Evolutionary conservation across 2,329 filamentous ascomycete genomes (phyloP).

Genomic region (Sclerotinia trifoliorum): DNA sequence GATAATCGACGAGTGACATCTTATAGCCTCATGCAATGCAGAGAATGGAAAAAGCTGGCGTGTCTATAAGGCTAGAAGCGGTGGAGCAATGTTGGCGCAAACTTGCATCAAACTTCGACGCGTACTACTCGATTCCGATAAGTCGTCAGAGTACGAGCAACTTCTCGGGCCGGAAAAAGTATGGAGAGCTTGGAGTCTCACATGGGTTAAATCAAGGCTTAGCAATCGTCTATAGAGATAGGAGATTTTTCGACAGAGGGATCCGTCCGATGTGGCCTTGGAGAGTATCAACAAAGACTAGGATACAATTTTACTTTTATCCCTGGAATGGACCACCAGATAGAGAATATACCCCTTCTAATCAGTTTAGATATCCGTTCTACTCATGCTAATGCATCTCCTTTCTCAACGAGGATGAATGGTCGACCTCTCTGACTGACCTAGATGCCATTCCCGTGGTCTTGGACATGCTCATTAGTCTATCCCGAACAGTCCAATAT

Average conservation of each 20-base stretch:
- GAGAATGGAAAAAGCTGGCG: slow-evolving; percentile 27
- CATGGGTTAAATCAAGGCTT: neutral
- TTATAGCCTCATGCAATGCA: slow-evolving; percentile 30
- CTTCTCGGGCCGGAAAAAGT: neutral
- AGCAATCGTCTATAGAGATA: neutral
- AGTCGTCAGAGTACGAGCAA: slow-evolving; percentile 8
- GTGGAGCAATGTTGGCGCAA: slow-evolving; percentile 25
- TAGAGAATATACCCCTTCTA: neutral
- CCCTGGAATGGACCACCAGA: slow-evolving; percentile 4
- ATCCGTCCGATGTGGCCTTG: neutral
- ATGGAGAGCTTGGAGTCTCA: neutral
- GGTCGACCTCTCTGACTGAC: slow-evolving; percentile 1
- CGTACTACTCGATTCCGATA: slow-evolving; percentile 14
- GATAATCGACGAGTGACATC: neutral
- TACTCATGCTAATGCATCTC: neutral
- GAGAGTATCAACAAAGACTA: neutral
- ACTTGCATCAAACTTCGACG: slow-evolving; percentile 17
- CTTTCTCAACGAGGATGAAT: neutral
- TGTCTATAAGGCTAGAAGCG: slow-evolving; percentile 30
- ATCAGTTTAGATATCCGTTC: neutral
- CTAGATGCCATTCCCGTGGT: slow-evolving; percentile 1
- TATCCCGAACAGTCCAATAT: neutral
- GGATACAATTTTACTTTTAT: neutral
- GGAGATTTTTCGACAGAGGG: neutral
- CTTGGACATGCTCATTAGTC: neutral